These are phyloP conservation scores for Volvox africanus DNA, from an alignment of 139 green algal genomes.

Conservation along the genomic window DNA sequence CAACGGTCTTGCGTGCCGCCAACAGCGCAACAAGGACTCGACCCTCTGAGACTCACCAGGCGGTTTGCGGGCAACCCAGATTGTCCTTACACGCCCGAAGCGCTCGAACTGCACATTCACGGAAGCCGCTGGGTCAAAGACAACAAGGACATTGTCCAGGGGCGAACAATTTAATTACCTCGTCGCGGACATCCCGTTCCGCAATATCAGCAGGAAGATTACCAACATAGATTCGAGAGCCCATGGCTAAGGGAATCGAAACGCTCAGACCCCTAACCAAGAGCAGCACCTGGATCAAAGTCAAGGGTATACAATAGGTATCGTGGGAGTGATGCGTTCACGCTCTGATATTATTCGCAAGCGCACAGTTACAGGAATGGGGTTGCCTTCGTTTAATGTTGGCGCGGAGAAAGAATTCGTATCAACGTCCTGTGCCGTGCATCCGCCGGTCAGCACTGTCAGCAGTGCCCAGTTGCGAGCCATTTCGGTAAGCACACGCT, in stretches of 20 bases:
- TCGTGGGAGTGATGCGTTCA: too few species aligned
- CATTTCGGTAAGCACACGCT: too few species aligned
- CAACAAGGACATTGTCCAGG: not conserved
- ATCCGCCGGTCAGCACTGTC: too few species aligned
- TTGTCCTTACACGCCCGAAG: constrained; percentile 39
- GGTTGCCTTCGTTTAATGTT: too few species aligned
- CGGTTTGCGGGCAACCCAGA: constrained; percentile 45
- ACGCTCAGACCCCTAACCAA: not conserved
- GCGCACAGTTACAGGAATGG: too few species aligned
- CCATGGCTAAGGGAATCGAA: constrained; percentile 1
- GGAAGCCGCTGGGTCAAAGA: not conserved
- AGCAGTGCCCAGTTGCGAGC: too few species aligned
- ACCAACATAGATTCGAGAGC: constrained; percentile 19
- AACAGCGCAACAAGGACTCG: not conserved
- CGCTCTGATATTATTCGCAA: too few species aligned
- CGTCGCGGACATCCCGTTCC: constrained; percentile 39
- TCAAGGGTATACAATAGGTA: too few species aligned
- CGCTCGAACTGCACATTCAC: constrained; percentile 28
- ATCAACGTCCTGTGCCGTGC: too few species aligned
- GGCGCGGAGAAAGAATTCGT: too few species aligned
- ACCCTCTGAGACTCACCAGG: constrained; percentile 7
- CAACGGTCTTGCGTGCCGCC: not conserved
- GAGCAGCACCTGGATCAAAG: too few species aligned
- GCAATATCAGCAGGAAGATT: constrained; percentile 43
- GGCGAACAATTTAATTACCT: not conserved